Base-by-base conservation (phyloP, 371 early-diverging fungal genomes). In the Lichtheimia hyalospora region DNA sequence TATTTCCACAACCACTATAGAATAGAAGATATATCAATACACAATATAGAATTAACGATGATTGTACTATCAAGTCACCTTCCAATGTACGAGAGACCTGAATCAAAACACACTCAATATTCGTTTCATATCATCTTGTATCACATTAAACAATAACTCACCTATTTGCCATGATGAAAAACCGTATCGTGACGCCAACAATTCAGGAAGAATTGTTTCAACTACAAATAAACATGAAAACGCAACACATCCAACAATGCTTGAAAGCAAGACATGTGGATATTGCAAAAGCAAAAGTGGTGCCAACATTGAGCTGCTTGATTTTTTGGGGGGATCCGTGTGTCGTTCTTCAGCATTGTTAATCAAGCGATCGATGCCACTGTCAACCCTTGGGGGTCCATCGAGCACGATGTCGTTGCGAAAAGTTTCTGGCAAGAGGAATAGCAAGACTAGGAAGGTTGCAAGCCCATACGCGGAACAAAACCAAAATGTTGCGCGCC, bases 401-500 rank as follows among this genome's bases (percentile, higher is more conserved):
- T 66, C 66, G 15, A 56, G 62, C 25, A 15, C 16, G 3, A 39
- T 52, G 16, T 70, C 66, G 15, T 58, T 60, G 5, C 85, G 81
- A 52, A 81, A 83, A 0, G 88, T 88, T 58, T 89, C 89, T 0
- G 86, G 86, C 50, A 87, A 58, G 16, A 81, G 64, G 64, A 88
- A 77, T 46, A 81, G 61, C 16, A 77, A 65, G 40, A 77, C 52
- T 5, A 82, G 8, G n/a, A 76, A 58, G 52, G 81, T 67, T 6
- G 77, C 27, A n/a, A 67, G 72, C 27, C 84, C 77, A 54, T 80
- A 69, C 13, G 75, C 81, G 6, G 82, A 69, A 64, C 83, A 75
- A 61, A 84, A 73, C 74, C 83, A 85, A 61, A 86, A 86, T 28
- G 81, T 80, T 27, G 80, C 76, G 10, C 83, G 68, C 89, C 89